Evolutionary conservation across 2,329 filamentous ascomycete species (phyloP).

Genomic region (Daldinia eschscholtzii): DNA sequence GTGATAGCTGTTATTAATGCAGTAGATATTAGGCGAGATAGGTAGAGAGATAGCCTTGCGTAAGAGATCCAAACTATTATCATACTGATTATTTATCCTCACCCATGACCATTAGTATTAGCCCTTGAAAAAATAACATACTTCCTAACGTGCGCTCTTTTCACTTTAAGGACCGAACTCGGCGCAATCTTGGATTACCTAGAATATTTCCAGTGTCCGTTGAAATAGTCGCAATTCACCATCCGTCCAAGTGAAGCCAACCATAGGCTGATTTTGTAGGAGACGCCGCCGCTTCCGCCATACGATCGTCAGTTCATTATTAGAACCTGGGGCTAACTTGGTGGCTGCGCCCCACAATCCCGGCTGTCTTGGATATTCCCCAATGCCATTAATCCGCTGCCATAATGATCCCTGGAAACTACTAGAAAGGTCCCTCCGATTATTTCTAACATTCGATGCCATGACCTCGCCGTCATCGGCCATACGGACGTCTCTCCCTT

Average conservation of each 20-base stretch:
- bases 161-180: constrained; percentile 20
- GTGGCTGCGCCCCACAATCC: constrained; percentile 34
- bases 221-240: constrained; percentile 12
- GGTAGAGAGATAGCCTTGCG: background rate
- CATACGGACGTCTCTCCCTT: background rate
- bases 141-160: constrained; percentile 7
- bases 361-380: constrained; percentile 21
- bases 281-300: constrained; percentile 36
- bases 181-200: constrained; percentile 18
- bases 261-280: constrained; percentile 22
- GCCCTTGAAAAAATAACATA: background rate
- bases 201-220: constrained; percentile 20
- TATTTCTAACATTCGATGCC: constrained; percentile 14
- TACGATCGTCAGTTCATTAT: constrained; percentile 28
- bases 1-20: background rate
- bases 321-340: constrained; percentile 12
- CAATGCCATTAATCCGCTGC: constrained; percentile 24
- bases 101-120: background rate
- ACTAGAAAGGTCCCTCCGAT: constrained; percentile 16
- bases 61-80: background rate
- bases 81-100: constrained; percentile 2
- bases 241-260: constrained; percentile 19
- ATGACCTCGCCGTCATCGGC: constrained; percentile 15
- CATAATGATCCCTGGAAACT: constrained; percentile 22
- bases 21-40: background rate